phyloP scores from a whole-genome alignment of 495 filamentous ascomycete genomes.

The Oidiodendron maius region DNA sequence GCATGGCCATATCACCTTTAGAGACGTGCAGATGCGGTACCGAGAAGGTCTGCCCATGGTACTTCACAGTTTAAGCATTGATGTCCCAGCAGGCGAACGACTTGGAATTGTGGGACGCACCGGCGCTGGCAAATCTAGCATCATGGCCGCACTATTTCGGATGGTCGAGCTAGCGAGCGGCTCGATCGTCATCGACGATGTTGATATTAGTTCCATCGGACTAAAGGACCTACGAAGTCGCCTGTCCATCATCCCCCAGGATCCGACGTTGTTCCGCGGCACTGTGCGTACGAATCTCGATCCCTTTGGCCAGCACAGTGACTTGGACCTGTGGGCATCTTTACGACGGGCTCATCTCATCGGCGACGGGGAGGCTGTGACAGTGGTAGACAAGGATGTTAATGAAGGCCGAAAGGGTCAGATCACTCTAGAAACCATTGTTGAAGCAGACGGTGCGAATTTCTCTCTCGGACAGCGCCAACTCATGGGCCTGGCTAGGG shows the following conservation, averaged over 20 bases:
- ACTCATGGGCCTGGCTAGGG: conserved; percentile 85
- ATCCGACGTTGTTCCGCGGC: conserved; percentile 27
- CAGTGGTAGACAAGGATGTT: too few species aligned
- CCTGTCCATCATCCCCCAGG: conserved; percentile 34
- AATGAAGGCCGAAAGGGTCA: too few species aligned
- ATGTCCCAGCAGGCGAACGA: conserved; percentile 20
- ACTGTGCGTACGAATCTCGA: conserved; percentile 19
- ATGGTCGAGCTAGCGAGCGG: conserved; percentile 23
- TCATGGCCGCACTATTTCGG: conserved; percentile 28
- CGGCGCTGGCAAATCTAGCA: conserved; percentile 23
- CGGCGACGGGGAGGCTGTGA: neutral
- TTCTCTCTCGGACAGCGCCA: conserved; percentile 91
- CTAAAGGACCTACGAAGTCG: conserved; percentile 20
- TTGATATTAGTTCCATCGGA: conserved; percentile 22
- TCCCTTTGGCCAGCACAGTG: neutral
- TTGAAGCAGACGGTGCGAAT: conserved; percentile 88
- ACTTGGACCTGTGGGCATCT: neutral
- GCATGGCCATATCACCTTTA: conserved; percentile 22
- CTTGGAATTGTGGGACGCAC: conserved; percentile 10
- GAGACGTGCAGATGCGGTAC: conserved; percentile 29
- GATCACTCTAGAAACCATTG: conserved; percentile 62
- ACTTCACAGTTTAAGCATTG: conserved; percentile 22
- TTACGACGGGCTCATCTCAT: neutral
- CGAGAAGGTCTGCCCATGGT: conserved; percentile 14
- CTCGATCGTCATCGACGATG: conserved; percentile 22